Evolutionary conservation across 192 early-diverging fungal genomes (phyloP), one percentile per base, ranked within the genome.

Genomic region (Rhizophagus clarus): DNA sequence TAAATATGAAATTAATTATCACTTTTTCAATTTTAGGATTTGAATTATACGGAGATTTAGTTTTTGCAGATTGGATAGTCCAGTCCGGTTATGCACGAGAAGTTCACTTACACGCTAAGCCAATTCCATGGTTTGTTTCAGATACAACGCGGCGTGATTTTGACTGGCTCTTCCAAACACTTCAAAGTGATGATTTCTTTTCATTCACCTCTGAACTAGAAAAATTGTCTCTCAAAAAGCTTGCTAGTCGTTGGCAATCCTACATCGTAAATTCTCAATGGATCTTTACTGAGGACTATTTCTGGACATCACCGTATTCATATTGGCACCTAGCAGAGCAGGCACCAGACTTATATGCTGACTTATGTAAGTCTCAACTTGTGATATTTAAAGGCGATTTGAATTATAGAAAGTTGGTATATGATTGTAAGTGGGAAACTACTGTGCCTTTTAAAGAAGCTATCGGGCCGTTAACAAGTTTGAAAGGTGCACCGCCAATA

Each of bases 351-450:
- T 80, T 97, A 9, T 96, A 89, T 84, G 69, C 83, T 11, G 84
- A 90, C 49, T 84, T 90, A 87, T 79, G 72, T 20, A 82, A 85
- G 49, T 84, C 95, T 1, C 85, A 91, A 34, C 63, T 96, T n/a
- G 86, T 95, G 56, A 90, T 99, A 14, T 98, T 96, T 83, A 99
- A 99, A 85, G 98, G 98, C 42, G 98, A 99, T 80, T 83, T 99
- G 75, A 99, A 98, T 87, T 98, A 95, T 84, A 89, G 97, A 68
- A 99, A 99, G 83, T 87, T 97, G 42, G 90, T 94, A 22, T 96
- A 96, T 84, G 97, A 98, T 79, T 92, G 92, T 80, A 84, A 94
- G 24, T 98, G 97, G 96, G 88, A 90, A 0, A 86, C 88, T 1
- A 92, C 93, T 0, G 97, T 95, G 5, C 89, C 93, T 17, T 97